Percentiles rank a stretch among this genome's conserved stretches.
Evolutionary conservation across 495 filamentous ascomycete species (phyloP).

Genomic region (Xylaria nigripes): DNA sequence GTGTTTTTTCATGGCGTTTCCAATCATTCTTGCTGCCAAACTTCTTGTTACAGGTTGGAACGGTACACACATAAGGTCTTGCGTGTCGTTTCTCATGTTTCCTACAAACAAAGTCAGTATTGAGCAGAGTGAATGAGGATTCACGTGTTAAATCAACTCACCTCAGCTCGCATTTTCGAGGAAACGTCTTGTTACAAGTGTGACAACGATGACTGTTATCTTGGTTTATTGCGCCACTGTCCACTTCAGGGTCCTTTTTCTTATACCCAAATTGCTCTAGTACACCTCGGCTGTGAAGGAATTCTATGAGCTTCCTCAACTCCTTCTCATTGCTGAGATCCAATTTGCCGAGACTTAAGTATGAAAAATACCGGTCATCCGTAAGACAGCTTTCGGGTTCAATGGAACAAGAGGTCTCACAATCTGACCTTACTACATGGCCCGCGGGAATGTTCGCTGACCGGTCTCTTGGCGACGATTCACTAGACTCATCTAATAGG

Average conservation of each 20-base stretch:
- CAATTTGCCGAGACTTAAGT: neutral
- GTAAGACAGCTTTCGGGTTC: neutral
- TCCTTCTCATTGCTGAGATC: conserved; percentile 6
- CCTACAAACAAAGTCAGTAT: conserved; percentile 31
- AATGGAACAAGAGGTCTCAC: neutral
- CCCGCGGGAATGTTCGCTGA: neutral
- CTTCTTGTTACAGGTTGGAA: conserved; percentile 57
- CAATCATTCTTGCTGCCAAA: conserved; percentile 95
- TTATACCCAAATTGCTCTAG: conserved; percentile 28
- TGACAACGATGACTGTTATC: conserved; percentile 43
- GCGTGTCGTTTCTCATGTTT: conserved; percentile 87
- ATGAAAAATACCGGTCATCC: too few species aligned
- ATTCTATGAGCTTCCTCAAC: conserved; percentile 11
- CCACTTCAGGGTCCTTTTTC: conserved; percentile 9
- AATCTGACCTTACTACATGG: neutral
- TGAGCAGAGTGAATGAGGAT: neutral
- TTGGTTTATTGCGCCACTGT: conserved; percentile 3
- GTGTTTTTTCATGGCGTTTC: conserved; percentile 90
- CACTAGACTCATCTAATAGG: neutral
- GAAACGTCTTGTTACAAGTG: conserved; percentile 47
- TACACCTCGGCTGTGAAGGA: conserved; percentile 16
- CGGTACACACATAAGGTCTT: conserved; percentile 84
- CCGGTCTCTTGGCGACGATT: neutral
- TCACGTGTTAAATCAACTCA: conserved; percentile 28
- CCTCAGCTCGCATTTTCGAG: conserved; percentile 63